Conservation (phyloP, 2,329 filamentous ascomycete species). For the Alternaria arbusti region DNA sequence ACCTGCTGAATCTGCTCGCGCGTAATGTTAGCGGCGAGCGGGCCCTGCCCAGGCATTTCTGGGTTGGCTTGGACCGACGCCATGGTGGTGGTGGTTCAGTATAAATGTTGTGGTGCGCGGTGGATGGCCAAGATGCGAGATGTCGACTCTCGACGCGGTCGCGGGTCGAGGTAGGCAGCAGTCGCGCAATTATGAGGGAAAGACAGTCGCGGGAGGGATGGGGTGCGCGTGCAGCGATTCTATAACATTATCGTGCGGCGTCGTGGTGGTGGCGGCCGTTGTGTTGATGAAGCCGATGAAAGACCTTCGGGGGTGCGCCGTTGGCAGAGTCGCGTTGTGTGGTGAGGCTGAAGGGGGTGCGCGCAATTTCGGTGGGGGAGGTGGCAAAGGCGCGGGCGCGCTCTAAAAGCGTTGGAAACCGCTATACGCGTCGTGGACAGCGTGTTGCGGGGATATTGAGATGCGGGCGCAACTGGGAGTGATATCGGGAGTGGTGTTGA, state of each 20-base stretch:
- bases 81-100: slow-evolving; percentile 59
- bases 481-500: slow-evolving; percentile 40
- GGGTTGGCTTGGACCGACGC: slow-evolving; percentile 79
- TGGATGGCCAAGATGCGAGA: slow-evolving; percentile 15
- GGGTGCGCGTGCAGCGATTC: slow-evolving; percentile 31
- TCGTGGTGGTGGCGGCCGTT: slow-evolving; percentile 33
- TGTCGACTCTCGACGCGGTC: slow-evolving; percentile 25
- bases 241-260: slow-evolving; percentile 46
- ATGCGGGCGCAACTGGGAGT: slow-evolving; percentile 43
- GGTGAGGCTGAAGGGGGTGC: slow-evolving; percentile 33
- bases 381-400: slow-evolving; percentile 35
- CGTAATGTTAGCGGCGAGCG: slow-evolving; percentile 71
- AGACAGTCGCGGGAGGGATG: slow-evolving; percentile 30
- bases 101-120: slow-evolving; percentile 23
- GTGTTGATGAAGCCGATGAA: slow-evolving; percentile 43
- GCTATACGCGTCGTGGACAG: slow-evolving; percentile 44
- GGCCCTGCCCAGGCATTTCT: slow-evolving; percentile 68
- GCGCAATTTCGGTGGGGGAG: slow-evolving; percentile 37
- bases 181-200: slow-evolving; percentile 33
- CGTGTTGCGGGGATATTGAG: slow-evolving; percentile 46
- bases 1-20: slow-evolving; percentile 80
- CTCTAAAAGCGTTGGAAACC: slow-evolving; percentile 26
- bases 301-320: slow-evolving; percentile 34
- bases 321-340: slow-evolving; percentile 40
- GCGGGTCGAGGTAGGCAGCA: slow-evolving; percentile 18